Conservation (phyloP, 352 stramenopile genomes). For the Pythium guiyangense region DNA sequence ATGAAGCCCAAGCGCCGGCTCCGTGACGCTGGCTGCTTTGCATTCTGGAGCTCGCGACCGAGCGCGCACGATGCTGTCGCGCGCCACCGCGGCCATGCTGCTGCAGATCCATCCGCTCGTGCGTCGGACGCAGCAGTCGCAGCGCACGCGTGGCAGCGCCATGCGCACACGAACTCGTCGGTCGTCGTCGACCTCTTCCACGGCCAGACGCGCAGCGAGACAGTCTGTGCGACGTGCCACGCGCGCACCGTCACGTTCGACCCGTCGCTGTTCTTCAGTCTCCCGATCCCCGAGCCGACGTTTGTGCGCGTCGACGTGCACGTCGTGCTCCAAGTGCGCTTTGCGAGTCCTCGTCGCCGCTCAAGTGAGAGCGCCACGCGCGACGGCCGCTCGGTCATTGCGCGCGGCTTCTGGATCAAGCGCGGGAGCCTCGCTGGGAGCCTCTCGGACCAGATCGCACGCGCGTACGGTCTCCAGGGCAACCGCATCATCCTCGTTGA, state of each 20-base stretch:
- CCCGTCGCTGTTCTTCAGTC: conserved; percentile 92
- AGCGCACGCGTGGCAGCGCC: conserved; percentile 89
- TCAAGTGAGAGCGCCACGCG: neutral
- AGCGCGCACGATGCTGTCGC: neutral
- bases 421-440: conserved; percentile 34
- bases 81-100: neutral
- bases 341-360: neutral
- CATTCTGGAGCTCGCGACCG: conserved; percentile 10
- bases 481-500: conserved; percentile 70
- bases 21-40: conserved; percentile 17
- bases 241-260: conserved; percentile 96
- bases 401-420: conserved; percentile 52
- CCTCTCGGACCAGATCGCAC: conserved; percentile 47
- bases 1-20: neutral
- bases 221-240: conserved; percentile 91
- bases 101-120: too few species aligned
- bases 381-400: conserved; percentile 11
- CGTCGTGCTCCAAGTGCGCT: conserved; percentile 54
- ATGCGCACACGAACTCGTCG: conserved; percentile 92
- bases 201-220: conserved; percentile 93
- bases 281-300: conserved; percentile 90
- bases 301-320: conserved; percentile 66
- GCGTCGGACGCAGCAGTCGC: conserved; percentile 73
- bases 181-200: conserved; percentile 96
- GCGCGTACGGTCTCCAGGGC: conserved; percentile 24